Conservation (phyloP, 2,329 filamentous ascomycete species). For the Paramyrothecium sp. region DNA sequence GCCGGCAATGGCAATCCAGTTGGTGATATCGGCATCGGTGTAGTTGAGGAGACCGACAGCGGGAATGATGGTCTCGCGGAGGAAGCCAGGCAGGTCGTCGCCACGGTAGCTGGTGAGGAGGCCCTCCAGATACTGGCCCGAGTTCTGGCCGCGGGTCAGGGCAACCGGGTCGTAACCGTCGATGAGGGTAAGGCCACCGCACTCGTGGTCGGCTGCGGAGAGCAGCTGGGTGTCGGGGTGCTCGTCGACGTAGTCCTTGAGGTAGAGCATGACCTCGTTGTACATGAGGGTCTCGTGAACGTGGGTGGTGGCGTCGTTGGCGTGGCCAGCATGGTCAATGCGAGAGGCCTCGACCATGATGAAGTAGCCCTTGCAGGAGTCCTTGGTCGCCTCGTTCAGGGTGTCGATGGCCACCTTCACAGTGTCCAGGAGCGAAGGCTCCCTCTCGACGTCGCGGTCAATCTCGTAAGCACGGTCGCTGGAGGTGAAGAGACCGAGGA, state of each 20-base stretch:
- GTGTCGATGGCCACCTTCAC: slow-evolving; percentile 14
- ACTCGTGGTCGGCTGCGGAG: slow-evolving; percentile 21
- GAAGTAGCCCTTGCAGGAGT: slow-evolving; percentile 15
- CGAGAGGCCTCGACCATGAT: slow-evolving; percentile 23
- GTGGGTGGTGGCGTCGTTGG: slow-evolving; percentile 18
- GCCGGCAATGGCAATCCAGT: neutral
- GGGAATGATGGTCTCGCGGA: slow-evolving; percentile 9
- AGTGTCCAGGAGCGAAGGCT: slow-evolving; percentile 17
- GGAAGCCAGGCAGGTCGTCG: slow-evolving; percentile 11
- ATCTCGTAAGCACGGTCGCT: slow-evolving; percentile 19
- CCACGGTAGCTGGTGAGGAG: slow-evolving; percentile 10
- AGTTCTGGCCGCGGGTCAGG: slow-evolving; percentile 11
- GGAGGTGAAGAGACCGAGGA: slow-evolving; percentile 15
- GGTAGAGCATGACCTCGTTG: slow-evolving; percentile 19
- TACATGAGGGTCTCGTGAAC: slow-evolving; percentile 21
- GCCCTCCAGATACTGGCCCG: slow-evolving; percentile 11
- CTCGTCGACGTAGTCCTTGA: slow-evolving; percentile 14
- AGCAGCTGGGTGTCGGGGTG: slow-evolving; percentile 20
- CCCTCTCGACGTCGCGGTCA: slow-evolving; percentile 14
- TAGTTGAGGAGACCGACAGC: slow-evolving; percentile 11
- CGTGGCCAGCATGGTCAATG: slow-evolving; percentile 19
- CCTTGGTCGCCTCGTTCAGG: slow-evolving; percentile 10
- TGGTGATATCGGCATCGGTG: slow-evolving; percentile 7
- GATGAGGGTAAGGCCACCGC: slow-evolving; percentile 18
- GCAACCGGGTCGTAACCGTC: slow-evolving; percentile 16